phyloP scores from a whole-genome alignment of 2,329 filamentous ascomycete genomes.

The Cordyceps farinosa region DNA sequence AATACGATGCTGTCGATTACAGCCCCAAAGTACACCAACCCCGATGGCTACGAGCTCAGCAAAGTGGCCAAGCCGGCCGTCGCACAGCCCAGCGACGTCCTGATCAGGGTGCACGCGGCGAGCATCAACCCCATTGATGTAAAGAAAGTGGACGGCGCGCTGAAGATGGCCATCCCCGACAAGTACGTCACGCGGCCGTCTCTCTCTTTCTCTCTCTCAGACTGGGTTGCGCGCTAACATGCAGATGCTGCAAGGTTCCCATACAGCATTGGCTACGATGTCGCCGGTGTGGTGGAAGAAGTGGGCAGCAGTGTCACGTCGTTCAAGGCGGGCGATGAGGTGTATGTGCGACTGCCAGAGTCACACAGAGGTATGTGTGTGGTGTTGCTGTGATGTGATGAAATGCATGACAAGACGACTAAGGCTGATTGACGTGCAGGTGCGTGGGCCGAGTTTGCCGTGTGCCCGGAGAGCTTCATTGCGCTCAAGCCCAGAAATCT shows the following conservation, averaged over 20 bases:
- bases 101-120: constrained; percentile 41
- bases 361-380: constrained; percentile 21
- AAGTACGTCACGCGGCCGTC: constrained; percentile 23
- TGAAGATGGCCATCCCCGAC: constrained; percentile 33
- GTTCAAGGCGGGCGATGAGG: constrained; percentile 15
- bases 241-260: constrained; percentile 10
- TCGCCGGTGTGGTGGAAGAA: constrained; percentile 10
- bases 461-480: constrained; percentile 30
- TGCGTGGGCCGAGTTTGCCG: constrained; percentile 36
- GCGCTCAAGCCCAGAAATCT: constrained; percentile 39
- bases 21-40: constrained; percentile 22
- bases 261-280: constrained; percentile 13
- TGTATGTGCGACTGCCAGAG: constrained; percentile 25
- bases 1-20: constrained; percentile 22
- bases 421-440: constrained; percentile 23
- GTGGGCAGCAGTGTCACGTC: constrained; percentile 1
- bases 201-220: not conserved
- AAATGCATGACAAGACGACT: not conserved
- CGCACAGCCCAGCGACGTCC: constrained; percentile 23
- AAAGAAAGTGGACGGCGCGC: constrained; percentile 35
- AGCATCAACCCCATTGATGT: constrained; percentile 45
- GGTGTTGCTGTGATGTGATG: not conserved
- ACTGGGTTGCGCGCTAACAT: not conserved
- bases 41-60: constrained; percentile 23
- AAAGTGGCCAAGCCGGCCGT: constrained; percentile 24